A percentile compares a stretch with the other conserved stretches of the same genome.
phyloP scores from a whole-genome alignment of 352 stramenopile species.

The Hyphochytrium catenoides region DNA sequence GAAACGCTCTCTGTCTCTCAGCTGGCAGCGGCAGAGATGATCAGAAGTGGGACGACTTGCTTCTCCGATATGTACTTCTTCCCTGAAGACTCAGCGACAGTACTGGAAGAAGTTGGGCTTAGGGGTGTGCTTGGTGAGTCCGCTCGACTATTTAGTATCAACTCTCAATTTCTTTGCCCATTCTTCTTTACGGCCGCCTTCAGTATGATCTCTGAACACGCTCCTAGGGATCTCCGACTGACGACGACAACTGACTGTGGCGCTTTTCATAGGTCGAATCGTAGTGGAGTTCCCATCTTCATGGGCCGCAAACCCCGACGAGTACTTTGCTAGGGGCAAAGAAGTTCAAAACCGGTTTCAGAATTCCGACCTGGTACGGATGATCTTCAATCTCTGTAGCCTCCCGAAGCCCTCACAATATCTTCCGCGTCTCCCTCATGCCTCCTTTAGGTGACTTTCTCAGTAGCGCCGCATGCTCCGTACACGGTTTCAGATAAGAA shows the following conservation, averaged over 20 bases:
- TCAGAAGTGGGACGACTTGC: constrained; percentile 58
- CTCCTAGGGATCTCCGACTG: too few species aligned
- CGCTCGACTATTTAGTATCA: too few species aligned
- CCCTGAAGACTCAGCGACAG: constrained; percentile 20
- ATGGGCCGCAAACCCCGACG: constrained; percentile 24
- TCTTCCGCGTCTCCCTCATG: constrained; percentile 13
- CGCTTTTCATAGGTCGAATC: constrained; percentile 32
- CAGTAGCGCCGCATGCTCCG: constrained; percentile 49
- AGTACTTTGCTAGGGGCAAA: constrained; percentile 46
- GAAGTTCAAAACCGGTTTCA: constrained; percentile 30
- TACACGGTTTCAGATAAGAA: constrained; percentile 51
- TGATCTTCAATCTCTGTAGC: too few species aligned
- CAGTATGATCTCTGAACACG: too few species aligned
- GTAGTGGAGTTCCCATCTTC: constrained; percentile 41
- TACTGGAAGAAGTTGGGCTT: constrained; percentile 33
- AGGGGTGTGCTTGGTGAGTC: constrained; percentile 15
- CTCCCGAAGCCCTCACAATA: too few species aligned
- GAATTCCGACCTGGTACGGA: constrained; percentile 4
- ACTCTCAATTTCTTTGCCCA: too few species aligned
- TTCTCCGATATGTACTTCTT: constrained; percentile 80
- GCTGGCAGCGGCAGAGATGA: constrained; percentile 59
- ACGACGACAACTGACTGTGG: too few species aligned
- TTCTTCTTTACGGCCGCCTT: too few species aligned
- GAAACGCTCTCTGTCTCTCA: constrained; percentile 12
- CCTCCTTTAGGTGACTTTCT: constrained; percentile 10